These are phyloP conservation scores for Medicago ruthenica DNA, from an alignment of 306 rosid species.

Conservation along the genomic window DNA sequence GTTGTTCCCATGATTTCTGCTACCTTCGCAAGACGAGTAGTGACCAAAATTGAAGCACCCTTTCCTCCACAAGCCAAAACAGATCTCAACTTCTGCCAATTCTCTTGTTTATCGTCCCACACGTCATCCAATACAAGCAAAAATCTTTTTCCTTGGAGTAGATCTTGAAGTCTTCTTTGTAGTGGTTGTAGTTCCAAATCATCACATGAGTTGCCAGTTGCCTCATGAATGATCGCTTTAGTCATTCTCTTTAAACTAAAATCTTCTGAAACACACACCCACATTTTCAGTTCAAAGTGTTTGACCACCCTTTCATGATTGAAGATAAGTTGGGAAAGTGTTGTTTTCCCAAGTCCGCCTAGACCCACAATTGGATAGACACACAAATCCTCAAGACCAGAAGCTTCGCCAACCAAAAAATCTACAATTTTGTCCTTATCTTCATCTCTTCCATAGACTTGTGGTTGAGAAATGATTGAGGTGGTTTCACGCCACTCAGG, in stretches of 20 bases:
- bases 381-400: neutral
- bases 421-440: slow-evolving; percentile 24
- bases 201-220: neutral
- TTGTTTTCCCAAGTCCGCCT: slow-evolving; percentile 10
- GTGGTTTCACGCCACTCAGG: slow-evolving; percentile 34
- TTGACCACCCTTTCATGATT: no score
- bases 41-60: slow-evolving; percentile 31
- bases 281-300: neutral
- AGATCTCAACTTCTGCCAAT: slow-evolving; percentile 5
- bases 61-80: slow-evolving; percentile 10
- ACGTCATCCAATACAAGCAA: slow-evolving; percentile 38
- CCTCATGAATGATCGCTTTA: neutral
- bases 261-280: slow-evolving; percentile 37
- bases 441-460: slow-evolving; percentile 34
- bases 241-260: slow-evolving; percentile 29
- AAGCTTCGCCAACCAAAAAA: neutral
- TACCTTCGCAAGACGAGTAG: slow-evolving; percentile 4
- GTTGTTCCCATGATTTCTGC: slow-evolving; percentile 27
- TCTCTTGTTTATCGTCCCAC: slow-evolving; percentile 21
- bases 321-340: no score
- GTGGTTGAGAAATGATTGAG: neutral
- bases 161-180: neutral
- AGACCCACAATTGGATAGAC: slow-evolving; percentile 24
- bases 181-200: slow-evolving; percentile 27
- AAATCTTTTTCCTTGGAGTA: neutral